phyloP scores from a whole-genome alignment of 1,139 yeast genomes.

The Saccharomyces hybrid region DNA sequence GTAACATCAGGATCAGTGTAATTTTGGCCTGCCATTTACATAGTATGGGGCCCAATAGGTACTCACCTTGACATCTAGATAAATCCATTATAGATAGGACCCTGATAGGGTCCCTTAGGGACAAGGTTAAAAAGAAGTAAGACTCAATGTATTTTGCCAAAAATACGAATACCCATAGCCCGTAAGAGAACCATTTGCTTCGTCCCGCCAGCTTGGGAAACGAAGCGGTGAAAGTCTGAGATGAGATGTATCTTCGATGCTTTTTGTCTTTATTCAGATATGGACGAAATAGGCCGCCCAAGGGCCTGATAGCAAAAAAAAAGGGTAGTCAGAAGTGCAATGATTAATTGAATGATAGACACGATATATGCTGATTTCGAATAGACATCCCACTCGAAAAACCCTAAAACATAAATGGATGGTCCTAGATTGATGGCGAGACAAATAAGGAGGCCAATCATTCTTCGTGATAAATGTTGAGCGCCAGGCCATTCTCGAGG shows the following conservation, averaged over 20 bases:
- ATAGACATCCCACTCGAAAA: conserved; percentile 44
- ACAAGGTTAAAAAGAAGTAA: conserved; percentile 68
- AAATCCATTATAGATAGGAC: conserved; percentile 54
- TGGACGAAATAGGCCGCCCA: conserved; percentile 45
- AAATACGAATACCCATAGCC: conserved; percentile 64
- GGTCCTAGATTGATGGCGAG: conserved; percentile 51
- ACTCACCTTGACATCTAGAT: conserved; percentile 57
- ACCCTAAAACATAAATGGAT: conserved; percentile 50
- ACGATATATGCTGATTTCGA: conserved; percentile 45
- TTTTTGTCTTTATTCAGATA: conserved; percentile 32
- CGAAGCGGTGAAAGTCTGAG: conserved; percentile 45
- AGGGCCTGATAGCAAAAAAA: conserved; percentile 55
- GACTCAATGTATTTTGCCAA: conserved; percentile 72
- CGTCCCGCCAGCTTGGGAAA: conserved; percentile 49
- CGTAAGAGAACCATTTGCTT: conserved; percentile 49
- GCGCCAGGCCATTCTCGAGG: conserved; percentile 69
- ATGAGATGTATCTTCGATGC: conserved; percentile 34
- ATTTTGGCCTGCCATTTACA: conserved; percentile 57
- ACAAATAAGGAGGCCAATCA: conserved; percentile 39
- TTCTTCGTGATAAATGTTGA: conserved; percentile 40
- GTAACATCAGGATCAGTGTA: conserved; percentile 46
- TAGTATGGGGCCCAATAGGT: conserved; percentile 40
- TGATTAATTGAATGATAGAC: conserved; percentile 50
- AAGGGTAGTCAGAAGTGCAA: conserved; percentile 54
- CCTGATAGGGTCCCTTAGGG: conserved; percentile 71